Evolutionary conservation across 2,329 filamentous ascomycete species (phyloP), one percentile per base, ranked within the genome.

Genomic region (Aphanocladium album): DNA sequence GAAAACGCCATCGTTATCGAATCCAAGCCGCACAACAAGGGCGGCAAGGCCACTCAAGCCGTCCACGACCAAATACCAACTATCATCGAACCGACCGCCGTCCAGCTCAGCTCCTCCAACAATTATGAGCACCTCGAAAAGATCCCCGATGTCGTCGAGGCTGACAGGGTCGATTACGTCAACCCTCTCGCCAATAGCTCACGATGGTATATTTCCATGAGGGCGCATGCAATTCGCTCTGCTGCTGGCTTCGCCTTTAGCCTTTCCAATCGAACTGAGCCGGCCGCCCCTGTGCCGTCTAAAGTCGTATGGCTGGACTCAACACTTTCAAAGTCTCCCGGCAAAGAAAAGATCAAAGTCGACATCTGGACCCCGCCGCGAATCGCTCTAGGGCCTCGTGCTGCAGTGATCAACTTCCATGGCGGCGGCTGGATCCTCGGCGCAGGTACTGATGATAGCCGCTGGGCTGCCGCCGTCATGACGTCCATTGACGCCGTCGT

Each of bases 351-450:
- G 66, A 76, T 79, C 67, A 75, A 74, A 64, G 74, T 80, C 27
- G 80, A 83, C 69, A 77, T 83, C 46, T 76, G 76, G 76, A 71
- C 71, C 23, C 73, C 76, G 43, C 72, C 73, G 43, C 70, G 70
- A 50, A 67, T 68, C 23, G 68, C 68, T 19, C 62, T 70, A 60
- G 71, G 71, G 17, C 69, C 71, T 30, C 79, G 77, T 63, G 79
- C 85, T 0, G 82, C 82, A 19, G 77, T 89, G 30, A 77, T 89
- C 65, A 87, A 88, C 69, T 87, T 86, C 67, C 87, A 89, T 67
- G 86, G 86, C 27, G 87, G 87, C 23, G 87, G 87, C 5, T 89
- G 87, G 73, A 83, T 85, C 7, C 72, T 88, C 35, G 87, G 87
- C 14, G 79, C 79, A 51, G 84, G 81, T 3, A 86, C 83, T 4